Evolutionary conservation across 352 stramenopile species (phyloP), one percentile per base, ranked within the genome.

Genomic region (Blastocystis sp.): DNA sequence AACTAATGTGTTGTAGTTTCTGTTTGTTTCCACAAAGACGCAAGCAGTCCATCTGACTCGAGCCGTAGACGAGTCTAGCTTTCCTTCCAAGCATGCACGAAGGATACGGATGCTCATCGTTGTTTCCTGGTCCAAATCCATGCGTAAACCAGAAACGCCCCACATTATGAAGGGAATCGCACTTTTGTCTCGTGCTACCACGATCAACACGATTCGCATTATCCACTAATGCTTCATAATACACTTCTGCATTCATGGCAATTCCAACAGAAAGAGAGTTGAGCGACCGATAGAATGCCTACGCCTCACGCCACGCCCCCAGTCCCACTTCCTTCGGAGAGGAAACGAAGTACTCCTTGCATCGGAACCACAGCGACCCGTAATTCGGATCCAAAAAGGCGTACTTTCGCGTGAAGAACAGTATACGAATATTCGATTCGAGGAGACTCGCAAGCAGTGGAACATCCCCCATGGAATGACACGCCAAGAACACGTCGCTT

Each of bases 381-480:
- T 96, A 96, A 87, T 96, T 96, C 0, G 94, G 94, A 89, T 96
- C 93, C 17, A 92, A 92, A 88, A 94, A 43, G 95, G 91, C 90
- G 78, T 92, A 95, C 21, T 90, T 89, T 67, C 52, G 38, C 10
- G 28, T 23, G 14, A 89, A 59, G 5, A 61, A 38, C 19, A 64
- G 4, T 1, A 89, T 2, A 2, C 34, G 34, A 14, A 17, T 19
- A 23, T 65, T 74, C 34, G 67, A 41, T 19, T n/a, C 23, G 14
- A 89, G 52, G 5, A 61, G 88, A 17, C 14, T 59, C 48, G 34
- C 64, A 3, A 76, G 67, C 21, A 66, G 5, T 9, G 38, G 53
- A 11, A 17, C 14, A 52, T 78, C 34, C 5, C 1, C 56, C 64
- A 82, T 66, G 10, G 38, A 4, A 34, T 88, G 60, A 38, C 65